These are phyloP conservation scores for Podosphaera aphanis DNA, from an alignment of 2,329 filamentous ascomycete species.

Conservation along the genomic window DNA sequence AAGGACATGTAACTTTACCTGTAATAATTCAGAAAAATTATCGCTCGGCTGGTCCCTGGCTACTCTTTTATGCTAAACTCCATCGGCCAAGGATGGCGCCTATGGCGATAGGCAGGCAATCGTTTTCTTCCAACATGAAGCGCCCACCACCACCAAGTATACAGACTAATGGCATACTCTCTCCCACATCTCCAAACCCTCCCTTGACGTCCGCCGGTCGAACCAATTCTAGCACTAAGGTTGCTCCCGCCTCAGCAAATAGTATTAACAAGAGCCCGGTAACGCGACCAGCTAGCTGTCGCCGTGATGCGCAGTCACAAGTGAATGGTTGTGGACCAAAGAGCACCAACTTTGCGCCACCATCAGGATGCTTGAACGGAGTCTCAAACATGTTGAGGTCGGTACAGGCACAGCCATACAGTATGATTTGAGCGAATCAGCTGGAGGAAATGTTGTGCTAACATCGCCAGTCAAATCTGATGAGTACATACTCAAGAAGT, in stretches of 20 bases:
- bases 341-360: conserved; percentile 24
- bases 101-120: conserved; percentile 11
- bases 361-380: conserved; percentile 24
- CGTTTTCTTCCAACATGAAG: conserved; percentile 32
- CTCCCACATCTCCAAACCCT: conserved; percentile 28
- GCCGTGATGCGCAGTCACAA: conserved; percentile 29
- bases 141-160: conserved; percentile 41
- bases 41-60: conserved; percentile 3
- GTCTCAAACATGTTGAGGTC: conserved; percentile 19
- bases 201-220: conserved; percentile 29
- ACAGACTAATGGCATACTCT: conserved; percentile 17
- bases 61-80: conserved; percentile 1
- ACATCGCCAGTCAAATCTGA: conserved; percentile 40
- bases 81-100: conserved; percentile 11
- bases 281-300: conserved; percentile 31
- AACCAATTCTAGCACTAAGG: conserved; percentile 27
- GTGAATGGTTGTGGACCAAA: conserved; percentile 24
- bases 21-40: too few relatives aligned
- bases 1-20: too few relatives aligned
- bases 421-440: conserved; percentile 17
- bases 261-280: conserved; percentile 21
- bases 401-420: conserved; percentile 27
- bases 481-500: conserved; percentile 64
- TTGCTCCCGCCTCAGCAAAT: conserved; percentile 24
- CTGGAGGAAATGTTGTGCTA: conserved; percentile 2